phyloP scores from a whole-genome alignment of 768 basidiomycete species.

The Pisolithus tinctorius region DNA sequence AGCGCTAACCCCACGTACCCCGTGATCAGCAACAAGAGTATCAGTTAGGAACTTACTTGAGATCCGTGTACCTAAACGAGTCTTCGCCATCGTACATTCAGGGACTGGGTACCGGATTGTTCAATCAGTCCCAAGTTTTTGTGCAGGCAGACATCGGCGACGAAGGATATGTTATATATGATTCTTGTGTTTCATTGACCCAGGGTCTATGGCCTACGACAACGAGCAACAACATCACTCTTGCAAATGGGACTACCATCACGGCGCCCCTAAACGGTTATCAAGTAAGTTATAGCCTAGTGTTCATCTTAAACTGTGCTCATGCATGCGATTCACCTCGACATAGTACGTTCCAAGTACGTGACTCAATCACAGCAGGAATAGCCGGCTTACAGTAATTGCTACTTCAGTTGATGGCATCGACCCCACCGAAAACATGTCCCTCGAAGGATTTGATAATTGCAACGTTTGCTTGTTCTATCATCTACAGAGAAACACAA shows the following conservation, averaged over 20 bases:
- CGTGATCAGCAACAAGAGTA: slow-evolving; percentile 46
- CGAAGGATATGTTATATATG: slow-evolving; percentile 59
- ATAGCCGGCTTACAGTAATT: slow-evolving; percentile 4
- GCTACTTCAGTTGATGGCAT: slow-evolving; percentile 48
- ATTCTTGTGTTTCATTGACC: slow-evolving; percentile 58
- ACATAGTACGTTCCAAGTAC: slow-evolving; percentile 36
- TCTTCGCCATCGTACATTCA: slow-evolving; percentile 49
- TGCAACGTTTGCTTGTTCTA: slow-evolving; percentile 40
- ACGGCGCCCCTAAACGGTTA: slow-evolving; percentile 59
- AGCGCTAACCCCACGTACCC: neutral
- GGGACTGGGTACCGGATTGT: slow-evolving; percentile 28
- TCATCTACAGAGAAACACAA: neutral
- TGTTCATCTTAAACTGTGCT: slow-evolving; percentile 6
- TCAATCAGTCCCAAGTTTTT: slow-evolving; percentile 33
- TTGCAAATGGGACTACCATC: slow-evolving; percentile 62
- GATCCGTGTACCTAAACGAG: slow-evolving; percentile 44
- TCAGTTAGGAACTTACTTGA: slow-evolving; percentile 48
- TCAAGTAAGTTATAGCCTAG: slow-evolving; percentile 33
- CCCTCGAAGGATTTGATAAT: slow-evolving; percentile 59
- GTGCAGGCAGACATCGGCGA: slow-evolving; percentile 64
- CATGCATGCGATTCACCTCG: slow-evolving; percentile 1
- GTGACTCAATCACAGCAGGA: slow-evolving; percentile 5
- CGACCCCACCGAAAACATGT: slow-evolving; percentile 52
- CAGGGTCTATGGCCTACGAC: slow-evolving; percentile 64
- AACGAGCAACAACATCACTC: slow-evolving; percentile 37